Evolutionary conservation across 2,329 filamentous ascomycete genomes (phyloP).

Genomic region (Talaromyces funiculosus): DNA sequence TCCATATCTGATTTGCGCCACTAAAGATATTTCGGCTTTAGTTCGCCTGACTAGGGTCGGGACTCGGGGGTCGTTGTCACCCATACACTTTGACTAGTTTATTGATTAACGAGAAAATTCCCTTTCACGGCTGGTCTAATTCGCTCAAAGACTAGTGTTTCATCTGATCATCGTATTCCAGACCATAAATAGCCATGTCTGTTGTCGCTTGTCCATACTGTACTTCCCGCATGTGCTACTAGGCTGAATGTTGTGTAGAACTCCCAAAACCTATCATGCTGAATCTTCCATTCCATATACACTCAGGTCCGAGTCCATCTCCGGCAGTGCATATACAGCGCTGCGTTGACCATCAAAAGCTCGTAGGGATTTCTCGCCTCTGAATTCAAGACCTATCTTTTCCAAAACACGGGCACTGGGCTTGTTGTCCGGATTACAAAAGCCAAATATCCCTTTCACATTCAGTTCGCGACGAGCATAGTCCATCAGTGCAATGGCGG

Average conservation of each 20-base stretch:
- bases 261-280: not conserved
- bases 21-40: not conserved
- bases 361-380: slow-evolving; percentile 16
- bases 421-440: slow-evolving; percentile 17
- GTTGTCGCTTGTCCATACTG: not conserved
- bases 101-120: not conserved
- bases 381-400: slow-evolving; percentile 22
- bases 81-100: not conserved
- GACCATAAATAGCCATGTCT: not conserved
- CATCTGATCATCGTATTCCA: not conserved
- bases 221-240: not conserved
- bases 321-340: slow-evolving; percentile 18
- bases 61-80: no score
- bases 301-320: slow-evolving; percentile 17
- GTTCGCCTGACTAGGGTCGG: not conserved
- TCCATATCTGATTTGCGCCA: not conserved
- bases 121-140: not conserved
- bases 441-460: slow-evolving; percentile 20
- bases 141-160: not conserved
- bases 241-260: not conserved
- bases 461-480: slow-evolving; percentile 16
- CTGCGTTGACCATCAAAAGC: slow-evolving; percentile 16
- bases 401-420: slow-evolving; percentile 19
- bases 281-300: slow-evolving; percentile 16
- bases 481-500: slow-evolving; percentile 18